These are phyloP conservation scores for barley (Hordeum vulgare) DNA, from an alignment of 176 grass and related monocot genomes.

Conservation along the genomic window MorexV3_pseudomolecules_assembly NC_058520.1:586099574-586100073, in stretches of 20 bases:
- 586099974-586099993: constrained; percentile 67
- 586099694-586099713: too few relatives aligned
- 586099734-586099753: too few relatives aligned
- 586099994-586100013: constrained; percentile 43
- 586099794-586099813: constrained; percentile 52
- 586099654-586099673: too few relatives aligned
- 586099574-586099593: too few relatives aligned
- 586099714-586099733: too few relatives aligned
- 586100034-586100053: constrained; percentile 59
- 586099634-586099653: too few relatives aligned
- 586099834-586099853: not conserved
- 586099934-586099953: constrained; percentile 50
- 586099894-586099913: not conserved
- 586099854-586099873: not conserved
- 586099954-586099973: constrained; percentile 86
- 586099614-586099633: too few relatives aligned
- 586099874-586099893: constrained; percentile 9
- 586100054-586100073: constrained; percentile 74
- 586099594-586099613: too few relatives aligned
- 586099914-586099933: not conserved
- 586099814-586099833: constrained; percentile 16
- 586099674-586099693: too few relatives aligned
- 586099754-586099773: constrained; percentile 49
- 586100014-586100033: constrained; percentile 71
- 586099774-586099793: constrained; percentile 56